Conservation (phyloP, 2,329 filamentous ascomycete species). For the Chaetoscypha palmicola region DNA sequence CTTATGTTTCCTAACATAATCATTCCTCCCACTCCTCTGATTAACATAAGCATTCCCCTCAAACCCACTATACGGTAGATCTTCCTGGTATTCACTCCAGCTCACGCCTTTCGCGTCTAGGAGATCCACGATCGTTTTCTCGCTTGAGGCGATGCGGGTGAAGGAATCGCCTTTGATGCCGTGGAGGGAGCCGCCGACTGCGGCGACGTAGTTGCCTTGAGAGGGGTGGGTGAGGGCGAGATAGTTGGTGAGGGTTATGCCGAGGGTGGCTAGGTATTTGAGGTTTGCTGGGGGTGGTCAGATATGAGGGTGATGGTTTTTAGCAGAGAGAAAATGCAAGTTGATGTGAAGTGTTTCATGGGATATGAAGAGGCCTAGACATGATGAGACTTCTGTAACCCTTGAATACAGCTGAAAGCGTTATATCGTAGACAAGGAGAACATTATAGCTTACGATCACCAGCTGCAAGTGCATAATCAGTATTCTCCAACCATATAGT, state of each 20-base stretch:
- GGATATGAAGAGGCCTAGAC: too few relatives aligned
- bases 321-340: too few relatives aligned
- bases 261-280: conserved; percentile 48
- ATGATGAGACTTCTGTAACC: too few relatives aligned
- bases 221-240: conserved; percentile 63
- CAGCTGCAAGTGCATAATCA: conserved; percentile 55
- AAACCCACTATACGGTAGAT: conserved; percentile 67
- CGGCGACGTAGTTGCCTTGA: conserved; percentile 68
- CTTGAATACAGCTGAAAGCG: not conserved
- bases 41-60: conserved; percentile 63
- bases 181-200: conserved; percentile 61
- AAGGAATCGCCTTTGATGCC: conserved; percentile 63
- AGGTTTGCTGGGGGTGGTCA: conserved; percentile 45
- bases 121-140: conserved; percentile 45
- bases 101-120: conserved; percentile 40
- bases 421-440: not conserved
- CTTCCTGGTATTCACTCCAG: conserved; percentile 68
- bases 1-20: conserved; percentile 80
- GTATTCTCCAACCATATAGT: conserved; percentile 74
- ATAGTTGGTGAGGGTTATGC: conserved; percentile 54
- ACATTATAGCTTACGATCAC: conserved; percentile 44
- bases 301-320: too few relatives aligned
- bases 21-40: conserved; percentile 56
- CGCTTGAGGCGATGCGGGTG: conserved; percentile 49
- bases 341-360: too few relatives aligned